Conservation (phyloP, 768 basidiomycete genomes). For the Tulasnella sp. region DNA sequence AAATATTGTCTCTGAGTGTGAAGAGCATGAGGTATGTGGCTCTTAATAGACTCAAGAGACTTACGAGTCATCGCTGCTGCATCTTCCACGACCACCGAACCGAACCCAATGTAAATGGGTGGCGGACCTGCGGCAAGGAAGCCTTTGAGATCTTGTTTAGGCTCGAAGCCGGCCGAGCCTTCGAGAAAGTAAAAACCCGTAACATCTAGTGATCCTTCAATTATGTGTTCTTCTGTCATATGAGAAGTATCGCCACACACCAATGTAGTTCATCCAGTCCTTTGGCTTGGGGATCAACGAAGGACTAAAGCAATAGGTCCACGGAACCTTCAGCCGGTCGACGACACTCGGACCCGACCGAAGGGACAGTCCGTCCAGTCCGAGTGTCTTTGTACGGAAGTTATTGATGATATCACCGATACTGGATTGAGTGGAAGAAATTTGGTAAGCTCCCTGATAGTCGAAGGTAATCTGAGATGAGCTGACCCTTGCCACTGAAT, state of each 20-base stretch:
- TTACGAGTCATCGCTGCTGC: constrained; percentile 40
- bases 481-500: constrained; percentile 48
- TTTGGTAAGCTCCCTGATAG: not conserved
- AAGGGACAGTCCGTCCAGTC: constrained; percentile 36
- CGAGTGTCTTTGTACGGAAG: constrained; percentile 40
- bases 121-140: constrained; percentile 40
- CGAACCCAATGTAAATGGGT: constrained; percentile 55
- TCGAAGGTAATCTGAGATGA: not conserved
- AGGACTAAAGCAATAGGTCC: constrained; percentile 53
- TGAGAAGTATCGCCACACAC: constrained; percentile 23
- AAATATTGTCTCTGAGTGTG: constrained; percentile 41
- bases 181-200: constrained; percentile 55
- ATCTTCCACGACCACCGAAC: constrained; percentile 49
- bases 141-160: constrained; percentile 33
- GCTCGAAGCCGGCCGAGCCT: constrained; percentile 37
- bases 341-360: constrained; percentile 40
- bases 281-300: constrained; percentile 45
- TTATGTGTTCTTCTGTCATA: not conserved
- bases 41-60: constrained; percentile 11
- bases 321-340: constrained; percentile 45
- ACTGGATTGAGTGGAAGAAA: constrained; percentile 27
- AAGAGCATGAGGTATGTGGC: constrained; percentile 3
- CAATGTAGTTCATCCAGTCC: constrained; percentile 54
- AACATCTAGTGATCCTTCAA: constrained; percentile 31
- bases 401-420: constrained; percentile 50